Percentiles rank a stretch among this genome's conserved stretches.
phyloP scores from a whole-genome alignment of 176 grass and related monocot genomes.

The Musa acuminata region DNA sequence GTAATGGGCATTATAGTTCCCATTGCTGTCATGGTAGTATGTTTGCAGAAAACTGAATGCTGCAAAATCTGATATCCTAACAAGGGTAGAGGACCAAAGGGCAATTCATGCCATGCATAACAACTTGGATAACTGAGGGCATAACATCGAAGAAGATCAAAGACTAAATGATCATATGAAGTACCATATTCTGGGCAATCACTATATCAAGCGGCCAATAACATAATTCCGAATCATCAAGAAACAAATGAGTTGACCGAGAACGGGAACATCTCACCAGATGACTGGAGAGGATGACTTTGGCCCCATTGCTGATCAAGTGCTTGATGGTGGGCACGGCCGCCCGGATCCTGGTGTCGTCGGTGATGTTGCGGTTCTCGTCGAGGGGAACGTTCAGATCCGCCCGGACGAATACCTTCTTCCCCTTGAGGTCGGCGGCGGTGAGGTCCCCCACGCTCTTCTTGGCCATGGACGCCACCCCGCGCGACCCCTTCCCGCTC shows the following conservation, averaged over 20 bases:
- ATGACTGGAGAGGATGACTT: conserved; percentile 63
- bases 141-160: no score
- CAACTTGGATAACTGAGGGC: no score
- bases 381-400: conserved; percentile 70
- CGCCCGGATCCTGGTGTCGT: conserved; percentile 57
- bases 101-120: no score
- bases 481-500: conserved; percentile 26
- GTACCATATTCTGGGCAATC: background rate
- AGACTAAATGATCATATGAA: background rate
- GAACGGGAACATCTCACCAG: conserved; percentile 29
- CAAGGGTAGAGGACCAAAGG: no score
- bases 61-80: no score
- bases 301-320: conserved; percentile 42
- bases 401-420: conserved; percentile 47
- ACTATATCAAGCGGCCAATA: background rate
- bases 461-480: conserved; percentile 43
- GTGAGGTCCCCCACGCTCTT: conserved; percentile 60
- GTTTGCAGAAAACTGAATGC: no score
- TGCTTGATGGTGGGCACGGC: conserved; percentile 61
- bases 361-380: conserved; percentile 54
- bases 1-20: no score
- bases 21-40: no score
- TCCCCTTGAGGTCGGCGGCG: conserved; percentile 48
- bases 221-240: background rate
- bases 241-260: background rate